Conservation (phyloP, 1,284 basidiomycete genomes). For the Xerocomus nothofagi region DNA sequence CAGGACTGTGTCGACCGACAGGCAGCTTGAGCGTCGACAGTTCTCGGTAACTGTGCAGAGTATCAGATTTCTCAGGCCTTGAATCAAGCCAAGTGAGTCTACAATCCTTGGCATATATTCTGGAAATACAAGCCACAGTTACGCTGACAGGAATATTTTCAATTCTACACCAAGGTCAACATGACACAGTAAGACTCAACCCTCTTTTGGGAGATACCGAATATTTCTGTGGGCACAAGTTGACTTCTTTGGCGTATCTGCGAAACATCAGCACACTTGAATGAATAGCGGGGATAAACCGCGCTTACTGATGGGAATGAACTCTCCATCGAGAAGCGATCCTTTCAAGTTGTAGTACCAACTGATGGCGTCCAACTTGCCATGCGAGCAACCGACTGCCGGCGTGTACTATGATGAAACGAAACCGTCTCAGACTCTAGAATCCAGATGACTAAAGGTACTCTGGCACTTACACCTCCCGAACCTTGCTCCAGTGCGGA, state of each 20-base stretch:
- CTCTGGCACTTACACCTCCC: constrained; percentile 35
- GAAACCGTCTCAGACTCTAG: neutral
- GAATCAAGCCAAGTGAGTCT: neutral
- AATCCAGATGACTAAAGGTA: neutral
- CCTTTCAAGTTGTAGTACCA: constrained; percentile 72
- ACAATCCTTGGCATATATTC: neutral
- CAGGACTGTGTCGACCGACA: neutral
- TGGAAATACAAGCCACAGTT: too few species aligned
- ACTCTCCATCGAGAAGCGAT: constrained; percentile 63
- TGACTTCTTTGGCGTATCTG: constrained; percentile 49
- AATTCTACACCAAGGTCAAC: neutral
- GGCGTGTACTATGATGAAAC: constrained; percentile 49
- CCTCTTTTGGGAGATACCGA: constrained; percentile 16
- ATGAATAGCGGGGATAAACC: neutral
- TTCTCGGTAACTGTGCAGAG: neutral
- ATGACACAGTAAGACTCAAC: constrained; percentile 1
- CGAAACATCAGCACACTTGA: constrained; percentile 2
- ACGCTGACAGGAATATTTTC: neutral
- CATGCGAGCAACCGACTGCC: constrained; percentile 54
- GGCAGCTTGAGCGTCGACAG: neutral
- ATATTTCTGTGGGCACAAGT: constrained; percentile 14
- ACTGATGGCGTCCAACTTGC: constrained; percentile 51
- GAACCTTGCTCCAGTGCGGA: constrained; percentile 56
- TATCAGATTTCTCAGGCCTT: neutral
- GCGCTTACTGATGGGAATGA: constrained; percentile 56